phyloP scores from a whole-genome alignment of 306 rosid species.

The Dalbergia cultrata region DNA sequence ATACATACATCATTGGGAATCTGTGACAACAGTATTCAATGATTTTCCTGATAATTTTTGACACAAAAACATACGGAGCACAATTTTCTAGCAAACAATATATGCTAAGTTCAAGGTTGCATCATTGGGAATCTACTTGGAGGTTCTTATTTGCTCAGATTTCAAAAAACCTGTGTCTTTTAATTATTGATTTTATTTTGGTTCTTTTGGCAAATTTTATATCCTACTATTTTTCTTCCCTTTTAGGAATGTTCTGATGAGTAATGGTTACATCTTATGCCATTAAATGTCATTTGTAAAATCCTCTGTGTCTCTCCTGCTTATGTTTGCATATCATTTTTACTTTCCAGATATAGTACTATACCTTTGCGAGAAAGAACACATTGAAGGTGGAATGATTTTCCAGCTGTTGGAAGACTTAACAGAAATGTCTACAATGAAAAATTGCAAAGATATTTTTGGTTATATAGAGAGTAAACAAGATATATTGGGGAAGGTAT shows the following conservation, averaged over 20 bases:
- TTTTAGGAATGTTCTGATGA: slow-evolving; percentile 29
- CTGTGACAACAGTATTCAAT: not conserved
- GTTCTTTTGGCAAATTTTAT: slow-evolving; percentile 1
- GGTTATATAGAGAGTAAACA: slow-evolving; percentile 97
- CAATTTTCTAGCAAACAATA: not conserved
- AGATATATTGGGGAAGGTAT: slow-evolving; percentile 92
- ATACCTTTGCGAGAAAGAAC: slow-evolving; percentile 97
- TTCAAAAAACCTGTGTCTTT: slow-evolving; percentile 11
- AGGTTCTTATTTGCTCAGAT: slow-evolving; percentile 9
- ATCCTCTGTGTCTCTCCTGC: not conserved
- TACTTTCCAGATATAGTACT: slow-evolving; percentile 77
- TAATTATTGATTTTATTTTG: slow-evolving; percentile 10
- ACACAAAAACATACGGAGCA: not conserved
- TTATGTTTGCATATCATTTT: slow-evolving; percentile 38
- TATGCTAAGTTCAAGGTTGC: too few species aligned
- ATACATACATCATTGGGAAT: too few species aligned
- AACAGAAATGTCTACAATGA: slow-evolving; percentile 99
- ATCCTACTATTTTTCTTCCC: slow-evolving; percentile 11
- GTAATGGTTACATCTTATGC: slow-evolving; percentile 10
- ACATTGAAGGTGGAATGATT: slow-evolving; percentile 97
- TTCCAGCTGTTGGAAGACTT: slow-evolving; percentile 96
- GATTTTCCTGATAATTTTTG: slow-evolving; percentile 16
- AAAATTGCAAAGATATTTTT: slow-evolving; percentile 95
- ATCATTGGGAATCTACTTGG: not conserved
- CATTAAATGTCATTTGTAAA: slow-evolving; percentile 23